These are phyloP conservation scores for Zygoascus tannicola DNA, from an alignment of 805 yeast species.

Conservation along the genomic window DNA sequence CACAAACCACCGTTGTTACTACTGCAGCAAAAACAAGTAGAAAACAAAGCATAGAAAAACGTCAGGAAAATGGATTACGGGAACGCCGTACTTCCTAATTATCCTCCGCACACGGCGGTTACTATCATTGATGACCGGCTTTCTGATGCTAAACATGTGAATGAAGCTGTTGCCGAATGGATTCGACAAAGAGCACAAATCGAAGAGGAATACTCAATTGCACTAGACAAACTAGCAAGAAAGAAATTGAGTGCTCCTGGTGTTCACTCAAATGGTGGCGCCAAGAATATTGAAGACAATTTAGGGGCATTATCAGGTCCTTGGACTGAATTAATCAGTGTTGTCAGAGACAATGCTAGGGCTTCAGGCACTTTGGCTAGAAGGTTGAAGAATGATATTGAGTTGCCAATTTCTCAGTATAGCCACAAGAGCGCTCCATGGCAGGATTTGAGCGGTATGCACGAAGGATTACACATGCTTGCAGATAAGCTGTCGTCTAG, in stretches of 20 bases:
- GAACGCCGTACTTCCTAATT: conserved; percentile 34
- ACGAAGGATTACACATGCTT: conserved; percentile 36
- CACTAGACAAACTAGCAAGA: conserved; percentile 33
- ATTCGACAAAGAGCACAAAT: conserved; percentile 45
- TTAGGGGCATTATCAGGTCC: conserved; percentile 23
- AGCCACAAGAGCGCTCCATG: conserved; percentile 39
- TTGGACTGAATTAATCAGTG: conserved; percentile 20
- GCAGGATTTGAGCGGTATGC: conserved; percentile 43
- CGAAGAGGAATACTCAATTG: conserved; percentile 39
- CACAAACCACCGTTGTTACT: too few relatives aligned
- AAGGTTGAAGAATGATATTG: conserved; percentile 31
- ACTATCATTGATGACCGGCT: conserved; percentile 51
- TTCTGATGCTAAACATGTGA: conserved; percentile 44
- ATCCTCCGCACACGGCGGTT: conserved; percentile 50
- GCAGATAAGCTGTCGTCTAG: conserved; percentile 32
- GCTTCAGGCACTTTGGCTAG: conserved; percentile 27
- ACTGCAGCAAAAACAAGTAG: too few relatives aligned
- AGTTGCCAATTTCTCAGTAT: conserved; percentile 35
- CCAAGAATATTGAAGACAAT: conserved; percentile 7
- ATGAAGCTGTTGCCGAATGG: conserved; percentile 54
- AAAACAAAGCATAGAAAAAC: too few relatives aligned
- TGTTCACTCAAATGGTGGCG: not conserved
- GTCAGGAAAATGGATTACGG: conserved; percentile 28
- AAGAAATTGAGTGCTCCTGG: conserved; percentile 18
- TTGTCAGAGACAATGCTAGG: conserved; percentile 24